Base-by-base conservation (phyloP, 2,329 filamentous ascomycete species). In the Colletotrichum abscissum region DNA sequence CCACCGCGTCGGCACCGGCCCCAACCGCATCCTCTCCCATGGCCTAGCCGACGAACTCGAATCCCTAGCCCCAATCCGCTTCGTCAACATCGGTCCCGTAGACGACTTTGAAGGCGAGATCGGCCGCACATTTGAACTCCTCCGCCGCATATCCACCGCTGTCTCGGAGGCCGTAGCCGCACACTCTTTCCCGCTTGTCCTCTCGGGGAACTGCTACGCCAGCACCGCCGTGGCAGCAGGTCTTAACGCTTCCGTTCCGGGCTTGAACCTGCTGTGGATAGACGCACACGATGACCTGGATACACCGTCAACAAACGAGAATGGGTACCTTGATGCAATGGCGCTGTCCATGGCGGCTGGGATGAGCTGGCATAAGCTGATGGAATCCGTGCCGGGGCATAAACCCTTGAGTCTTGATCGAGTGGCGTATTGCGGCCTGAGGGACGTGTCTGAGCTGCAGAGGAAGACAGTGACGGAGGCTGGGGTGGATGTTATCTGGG, bases 231-330 rank as follows among this genome's bases (percentile, higher is more conserved):
- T 81, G 0, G 81, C 80, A 1, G 83, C 82, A 4, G 84, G 84
- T 0, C 66, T 84, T 5, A 62, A 67, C 12, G 62, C 35, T 3
- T 69, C 76, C 2, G 64, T 46, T 6, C 33, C 62, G 5, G 30
- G 58, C 11, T 26, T 71, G 19, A 65, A 69, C 2, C 24, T 73
- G 16, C 28, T 69, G 0, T 86, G 83, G 77, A 84, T 86, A 62
- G 84, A 86, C 59, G 84, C 83, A 3, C 84, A 86, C 58, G 83
- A 85, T 63, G 84, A 86, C 67, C 79, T 83, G 60, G 80, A 83
- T 57, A 81, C 79, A 0, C 82, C 82, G 0, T 78, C 80, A 26
- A 80, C 80, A 30, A 78, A 81, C 5, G 74, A 77, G 12, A 82
- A 81, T 63, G 82, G 82, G 1, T 84, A 84, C 52, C 77, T 84